Evolutionary conservation across 805 yeast genomes (phyloP), one percentile per base, ranked within the genome.

Genomic region (Kuraishia capsulata): DNA sequence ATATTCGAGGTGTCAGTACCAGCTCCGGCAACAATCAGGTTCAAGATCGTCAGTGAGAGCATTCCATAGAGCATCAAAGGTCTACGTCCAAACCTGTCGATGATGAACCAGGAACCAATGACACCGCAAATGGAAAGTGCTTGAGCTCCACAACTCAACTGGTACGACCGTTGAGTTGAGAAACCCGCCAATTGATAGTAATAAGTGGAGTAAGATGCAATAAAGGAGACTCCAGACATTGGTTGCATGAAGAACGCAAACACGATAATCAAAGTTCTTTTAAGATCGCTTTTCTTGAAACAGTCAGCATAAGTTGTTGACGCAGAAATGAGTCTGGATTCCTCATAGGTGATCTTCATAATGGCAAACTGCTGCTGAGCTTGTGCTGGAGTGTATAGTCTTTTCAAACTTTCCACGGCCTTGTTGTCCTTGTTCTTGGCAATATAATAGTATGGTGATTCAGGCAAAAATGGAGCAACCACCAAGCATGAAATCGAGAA

Each of bases 141-240:
- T 33, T 60, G 56, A 31, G 55, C 56, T 32, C 61, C 61, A 36
- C 57, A 51, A n/a, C 48, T 39, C 30, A 43, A 44, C 26, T 45
- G 47, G 38, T 44, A 49, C 16, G 51, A 40, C 24, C 36, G 40
- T 20, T 20, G 33, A 20, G 43, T 37, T 16, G 37, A 23, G 29
- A 42, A 35, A 30, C 54, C 52, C 19, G 44, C 46, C 13, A 32
- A 40, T 28, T 42, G 24, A 33, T 44, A 41, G 42, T 42, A 42
- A 53, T 73, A 71, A 36, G 75, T 78, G 41, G 76, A 69, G 49
- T 71, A 74, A 65, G 74, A 75, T 73, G 74, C 71, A 65, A 73
- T 63, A 44, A 72, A 77, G 47, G 75, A 73, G 70, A 74, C 70
- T 44, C 82, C 82, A 28, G 77, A 70, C 45, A 75, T 54, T 48